Base-by-base conservation (phyloP, 371 early-diverging fungal species). In the Rhizomucor pusillus region DNA sequence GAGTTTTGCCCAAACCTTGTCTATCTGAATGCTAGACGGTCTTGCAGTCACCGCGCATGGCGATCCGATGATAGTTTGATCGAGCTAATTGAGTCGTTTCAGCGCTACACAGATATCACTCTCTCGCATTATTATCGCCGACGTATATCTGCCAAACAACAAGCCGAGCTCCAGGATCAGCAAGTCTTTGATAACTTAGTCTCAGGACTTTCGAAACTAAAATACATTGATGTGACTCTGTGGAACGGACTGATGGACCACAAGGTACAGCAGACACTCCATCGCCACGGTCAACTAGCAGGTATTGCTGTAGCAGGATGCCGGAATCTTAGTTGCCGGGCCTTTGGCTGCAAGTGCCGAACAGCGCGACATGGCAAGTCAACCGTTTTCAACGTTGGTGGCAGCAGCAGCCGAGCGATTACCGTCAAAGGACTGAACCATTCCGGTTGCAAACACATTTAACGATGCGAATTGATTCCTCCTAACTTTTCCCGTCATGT, bases 1-100 rank as follows among this genome's bases (percentile, higher is more conserved):
- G 12, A 50, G 3, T 13, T 11, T 50, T 50, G 51, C 41, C 41
- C 41, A 41, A 14, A 41, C 16, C 41, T 41, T 19, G 16, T 41
- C 5, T 19, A 16, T 41, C 41, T 41, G 41, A 12, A 41, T 19
- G 41, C 41, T 12, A 14, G 41, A 19, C 41, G 14, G 4, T 41
- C 41, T 41, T 19, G 19, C 41, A 16, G 12, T 41, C 19, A 16
- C 5, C 41, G 41, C 12, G 5, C 16, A 41, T 41, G 14, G 14
- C 41, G 11, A 41, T 3, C 14, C 11, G 19, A 41, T 41, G 5
- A 12, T 5, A 3, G 11, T 16, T 41, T 41, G 4, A 11, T 4
- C 3, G 41, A 41, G 12, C 5, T 41, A 5, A 14, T 14, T 11
- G 11, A 3, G 41, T 41, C 41, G 12, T 3, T 29, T 29, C 29